Conservation (phyloP, 2,329 filamentous ascomycete species). For the Sporothrix inflata region DNA sequence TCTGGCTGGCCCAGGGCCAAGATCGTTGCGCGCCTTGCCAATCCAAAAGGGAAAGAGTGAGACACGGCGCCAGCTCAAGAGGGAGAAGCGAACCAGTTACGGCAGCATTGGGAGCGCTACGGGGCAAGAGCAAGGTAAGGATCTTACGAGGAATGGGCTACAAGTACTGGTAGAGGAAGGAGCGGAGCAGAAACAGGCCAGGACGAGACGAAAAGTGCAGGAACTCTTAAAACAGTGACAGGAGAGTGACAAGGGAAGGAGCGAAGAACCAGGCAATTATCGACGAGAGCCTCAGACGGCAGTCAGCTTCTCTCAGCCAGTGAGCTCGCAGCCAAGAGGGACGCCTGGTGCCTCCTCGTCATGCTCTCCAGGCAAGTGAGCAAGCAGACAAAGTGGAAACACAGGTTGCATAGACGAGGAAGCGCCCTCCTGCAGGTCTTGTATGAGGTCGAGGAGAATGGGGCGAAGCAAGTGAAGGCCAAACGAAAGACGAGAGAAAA, state of each 20-base stretch:
- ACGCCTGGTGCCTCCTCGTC: background rate
- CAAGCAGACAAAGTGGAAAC: background rate
- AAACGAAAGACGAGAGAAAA: background rate
- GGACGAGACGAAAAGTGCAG: conserved; percentile 8
- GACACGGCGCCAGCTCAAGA: background rate
- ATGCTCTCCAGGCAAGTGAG: background rate
- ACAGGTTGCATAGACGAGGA: conserved; percentile 5
- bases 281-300: background rate
- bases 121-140: background rate
- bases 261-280: background rate
- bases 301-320: background rate
- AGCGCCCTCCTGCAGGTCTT: conserved; percentile 23
- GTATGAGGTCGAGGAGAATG: conserved; percentile 13
- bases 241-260: background rate
- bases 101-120: background rate
- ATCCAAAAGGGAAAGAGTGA: conserved; percentile 9
- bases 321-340: conserved; percentile 6
- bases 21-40: background rate
- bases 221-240: background rate
- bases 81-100: background rate
- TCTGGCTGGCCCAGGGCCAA: background rate
- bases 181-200: conserved; percentile 12
- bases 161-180: background rate
- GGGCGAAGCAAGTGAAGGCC: background rate
- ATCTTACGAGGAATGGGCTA: background rate